These are phyloP conservation scores for Nicotiana otophora DNA, from an alignment of 257 asterid genomes.

Conservation along the genomic window DNA sequence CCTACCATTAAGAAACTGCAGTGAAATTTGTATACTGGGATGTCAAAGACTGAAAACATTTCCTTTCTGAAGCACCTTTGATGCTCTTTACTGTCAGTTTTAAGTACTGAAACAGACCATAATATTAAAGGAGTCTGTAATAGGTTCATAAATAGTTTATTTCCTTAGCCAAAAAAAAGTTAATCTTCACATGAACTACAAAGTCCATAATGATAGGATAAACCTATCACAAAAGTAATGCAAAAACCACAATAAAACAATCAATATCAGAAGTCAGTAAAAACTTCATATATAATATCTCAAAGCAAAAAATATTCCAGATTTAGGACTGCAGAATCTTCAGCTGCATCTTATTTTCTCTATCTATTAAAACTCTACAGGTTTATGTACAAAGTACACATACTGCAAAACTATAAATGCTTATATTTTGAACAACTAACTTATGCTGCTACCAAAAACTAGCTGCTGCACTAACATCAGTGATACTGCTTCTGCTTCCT, in stretches of 20 bases:
- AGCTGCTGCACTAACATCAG: background rate
- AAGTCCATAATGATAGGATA: background rate
- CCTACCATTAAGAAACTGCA: too few relatives aligned
- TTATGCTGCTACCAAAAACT: background rate
- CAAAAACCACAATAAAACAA: background rate
- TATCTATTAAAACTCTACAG: background rate
- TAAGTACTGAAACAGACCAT: background rate
- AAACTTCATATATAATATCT: background rate
- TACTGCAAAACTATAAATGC: background rate
- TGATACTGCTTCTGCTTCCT: background rate
- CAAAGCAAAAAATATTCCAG: background rate
- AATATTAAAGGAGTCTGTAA: background rate
- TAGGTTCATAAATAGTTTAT: background rate
- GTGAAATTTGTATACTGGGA: too few relatives aligned
- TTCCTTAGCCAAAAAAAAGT: background rate
- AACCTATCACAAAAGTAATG: background rate
- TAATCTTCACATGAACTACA: background rate
- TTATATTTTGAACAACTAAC: slow-evolving; percentile 3
- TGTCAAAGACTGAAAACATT: too few relatives aligned
- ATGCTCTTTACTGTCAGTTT: background rate
- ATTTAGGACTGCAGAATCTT: background rate
- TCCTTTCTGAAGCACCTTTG: background rate
- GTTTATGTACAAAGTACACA: background rate
- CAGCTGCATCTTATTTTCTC: background rate
- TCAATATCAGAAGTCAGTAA: background rate